Percentiles rank a stretch among this genome's conserved stretches.
Evolutionary conservation across 345 rosid genomes (phyloP).

Genomic region (Brassica napus): Da-Ae NC_063451.1:42396001-42396500

Average conservation of each 20-base stretch:
- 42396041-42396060: slow-evolving; percentile 80
- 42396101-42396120: not conserved
- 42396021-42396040: slow-evolving; percentile 85
- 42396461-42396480: too few species aligned
- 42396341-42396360: too few species aligned
- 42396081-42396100: slow-evolving; percentile 96
- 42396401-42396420: too few species aligned
- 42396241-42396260: slow-evolving; percentile 79
- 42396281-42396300: slow-evolving; percentile 22
- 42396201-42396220: slow-evolving; percentile 72
- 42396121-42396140: not conserved
- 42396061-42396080: slow-evolving; percentile 88
- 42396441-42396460: too few species aligned
- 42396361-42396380: too few species aligned
- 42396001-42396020: slow-evolving; percentile 58
- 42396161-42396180: not conserved
- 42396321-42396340: too few species aligned
- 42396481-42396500: too few species aligned
- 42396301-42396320: too few species aligned
- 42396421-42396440: too few species aligned
- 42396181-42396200: slow-evolving; percentile 68
- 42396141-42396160: not conserved
- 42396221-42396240: slow-evolving; percentile 73
- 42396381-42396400: too few species aligned
- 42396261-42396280: slow-evolving; percentile 71